Conservation (phyloP, 768 basidiomycete genomes). For the Hygrocybe coccinea region DNA sequence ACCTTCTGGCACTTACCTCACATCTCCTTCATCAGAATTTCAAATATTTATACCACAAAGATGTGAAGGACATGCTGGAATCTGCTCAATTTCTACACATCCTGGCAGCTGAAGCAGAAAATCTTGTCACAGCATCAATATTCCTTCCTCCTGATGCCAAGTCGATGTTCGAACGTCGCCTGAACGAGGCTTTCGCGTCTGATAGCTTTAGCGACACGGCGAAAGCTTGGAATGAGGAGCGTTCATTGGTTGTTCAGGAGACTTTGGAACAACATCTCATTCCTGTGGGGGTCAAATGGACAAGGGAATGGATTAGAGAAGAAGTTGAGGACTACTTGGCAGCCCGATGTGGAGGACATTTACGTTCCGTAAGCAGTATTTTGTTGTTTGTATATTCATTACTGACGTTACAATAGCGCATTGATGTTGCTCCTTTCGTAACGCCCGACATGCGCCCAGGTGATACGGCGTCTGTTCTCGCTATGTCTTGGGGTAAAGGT, state of each 20-base stretch:
- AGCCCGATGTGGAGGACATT: slow-evolving; percentile 54
- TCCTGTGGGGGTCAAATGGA: slow-evolving; percentile 82
- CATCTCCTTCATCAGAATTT: slow-evolving; percentile 58
- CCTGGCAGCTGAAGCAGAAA: slow-evolving; percentile 84
- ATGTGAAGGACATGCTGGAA: slow-evolving; percentile 61
- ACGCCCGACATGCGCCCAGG: slow-evolving; percentile 62
- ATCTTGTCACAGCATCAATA: slow-evolving; percentile 74
- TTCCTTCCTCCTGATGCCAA: slow-evolving; percentile 58
- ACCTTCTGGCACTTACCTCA: neutral
- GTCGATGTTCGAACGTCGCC: slow-evolving; percentile 62
- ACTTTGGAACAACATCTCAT: slow-evolving; percentile 78
- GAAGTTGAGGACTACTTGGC: slow-evolving; percentile 86
- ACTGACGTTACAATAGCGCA: slow-evolving; percentile 48
- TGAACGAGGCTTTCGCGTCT: slow-evolving; percentile 80
- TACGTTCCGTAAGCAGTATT: slow-evolving; percentile 59
- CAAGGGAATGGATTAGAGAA: slow-evolving; percentile 80
- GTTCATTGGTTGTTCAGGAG: slow-evolving; percentile 72
- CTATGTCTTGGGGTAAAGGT: slow-evolving; percentile 92
- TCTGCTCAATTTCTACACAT: slow-evolving; percentile 85
- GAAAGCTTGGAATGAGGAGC: slow-evolving; percentile 86
- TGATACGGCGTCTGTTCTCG: slow-evolving; percentile 73
- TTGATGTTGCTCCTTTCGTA: slow-evolving; percentile 75
- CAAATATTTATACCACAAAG: slow-evolving; percentile 87
- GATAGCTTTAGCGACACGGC: slow-evolving; percentile 82
- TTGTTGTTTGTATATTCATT: slow-evolving; percentile 1